Evolutionary conservation across 306 rosid genomes (phyloP).

Genomic region (Rubus parviflorus): DNA sequence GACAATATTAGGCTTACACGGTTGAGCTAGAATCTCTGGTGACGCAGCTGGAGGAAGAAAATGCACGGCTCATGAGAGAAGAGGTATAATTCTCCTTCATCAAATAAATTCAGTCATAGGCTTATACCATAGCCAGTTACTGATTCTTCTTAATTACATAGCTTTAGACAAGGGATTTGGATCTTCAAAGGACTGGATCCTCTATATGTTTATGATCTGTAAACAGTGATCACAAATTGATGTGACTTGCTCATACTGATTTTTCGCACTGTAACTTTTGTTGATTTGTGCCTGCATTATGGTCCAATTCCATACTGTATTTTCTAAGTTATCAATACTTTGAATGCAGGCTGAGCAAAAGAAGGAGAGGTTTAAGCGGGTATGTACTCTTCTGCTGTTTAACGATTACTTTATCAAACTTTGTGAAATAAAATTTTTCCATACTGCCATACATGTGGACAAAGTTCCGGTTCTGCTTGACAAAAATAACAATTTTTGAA

Average conservation of each 20-base stretch:
- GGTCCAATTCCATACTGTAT: conserved; percentile 14
- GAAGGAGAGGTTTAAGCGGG: conserved; percentile 60
- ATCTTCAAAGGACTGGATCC: conserved; percentile 3
- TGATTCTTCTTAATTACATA: background rate
- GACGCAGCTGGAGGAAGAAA: conserved; percentile 70
- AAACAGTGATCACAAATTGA: background rate
- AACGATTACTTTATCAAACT: background rate
- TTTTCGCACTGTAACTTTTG: background rate
- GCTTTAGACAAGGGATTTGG: background rate
- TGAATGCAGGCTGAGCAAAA: conserved; percentile 64
- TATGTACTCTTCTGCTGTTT: conserved; percentile 23
- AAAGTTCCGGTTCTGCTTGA: background rate
- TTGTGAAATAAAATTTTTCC: background rate
- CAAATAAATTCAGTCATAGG: background rate
- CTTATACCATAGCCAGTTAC: background rate
- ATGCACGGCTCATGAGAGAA: conserved; percentile 49
- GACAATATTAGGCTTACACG: conserved; percentile 67
- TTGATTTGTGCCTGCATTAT: conserved; percentile 21
- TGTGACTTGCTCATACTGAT: background rate
- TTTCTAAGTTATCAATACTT: conserved; percentile 32
- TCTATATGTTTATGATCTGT: conserved; percentile 1
- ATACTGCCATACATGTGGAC: background rate
- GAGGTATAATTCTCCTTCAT: conserved; percentile 46
- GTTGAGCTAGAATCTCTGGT: conserved; percentile 74
- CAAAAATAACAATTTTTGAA: background rate